These are phyloP conservation scores for Immersiella caudata DNA, from an alignment of 495 filamentous ascomycete species.

Conservation along the genomic window DNA sequence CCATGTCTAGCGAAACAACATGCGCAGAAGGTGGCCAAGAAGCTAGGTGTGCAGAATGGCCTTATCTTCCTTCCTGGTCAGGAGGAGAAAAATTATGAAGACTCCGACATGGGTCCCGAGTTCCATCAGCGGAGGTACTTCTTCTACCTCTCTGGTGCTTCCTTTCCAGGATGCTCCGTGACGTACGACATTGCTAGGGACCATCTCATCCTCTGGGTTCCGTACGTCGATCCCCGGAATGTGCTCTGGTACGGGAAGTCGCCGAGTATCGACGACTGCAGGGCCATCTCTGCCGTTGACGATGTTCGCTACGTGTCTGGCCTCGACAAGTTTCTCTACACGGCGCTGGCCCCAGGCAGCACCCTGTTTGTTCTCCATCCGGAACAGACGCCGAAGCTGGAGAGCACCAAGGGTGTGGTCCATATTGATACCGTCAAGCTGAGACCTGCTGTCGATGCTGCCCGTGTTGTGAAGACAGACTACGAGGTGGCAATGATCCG, in stretches of 20 bases:
- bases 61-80: constrained; percentile 63
- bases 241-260: constrained; percentile 65
- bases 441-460: constrained; percentile 68
- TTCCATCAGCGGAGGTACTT: constrained; percentile 74
- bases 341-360: constrained; percentile 33
- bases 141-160: constrained; percentile 65
- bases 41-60: constrained; percentile 63
- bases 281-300: constrained; percentile 56
- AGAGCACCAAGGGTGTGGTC: constrained; percentile 37
- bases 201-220: constrained; percentile 62
- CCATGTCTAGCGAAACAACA: constrained; percentile 70
- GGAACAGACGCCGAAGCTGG: constrained; percentile 45
- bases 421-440: constrained; percentile 52
- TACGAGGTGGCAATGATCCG: constrained; percentile 81
- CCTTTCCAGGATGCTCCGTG: constrained; percentile 63
- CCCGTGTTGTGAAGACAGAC: constrained; percentile 74
- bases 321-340: constrained; percentile 39
- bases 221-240: constrained; percentile 54
- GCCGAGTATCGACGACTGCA: constrained; percentile 53
- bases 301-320: constrained; percentile 47
- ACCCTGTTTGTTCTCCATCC: constrained; percentile 48
- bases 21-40: constrained; percentile 69
- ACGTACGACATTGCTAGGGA: constrained; percentile 65
- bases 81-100: constrained; percentile 52
- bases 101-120: constrained; percentile 60